These are phyloP conservation scores for Pleodorina starrii DNA, from an alignment of 139 green algal genomes.

Conservation along the genomic window DNA sequence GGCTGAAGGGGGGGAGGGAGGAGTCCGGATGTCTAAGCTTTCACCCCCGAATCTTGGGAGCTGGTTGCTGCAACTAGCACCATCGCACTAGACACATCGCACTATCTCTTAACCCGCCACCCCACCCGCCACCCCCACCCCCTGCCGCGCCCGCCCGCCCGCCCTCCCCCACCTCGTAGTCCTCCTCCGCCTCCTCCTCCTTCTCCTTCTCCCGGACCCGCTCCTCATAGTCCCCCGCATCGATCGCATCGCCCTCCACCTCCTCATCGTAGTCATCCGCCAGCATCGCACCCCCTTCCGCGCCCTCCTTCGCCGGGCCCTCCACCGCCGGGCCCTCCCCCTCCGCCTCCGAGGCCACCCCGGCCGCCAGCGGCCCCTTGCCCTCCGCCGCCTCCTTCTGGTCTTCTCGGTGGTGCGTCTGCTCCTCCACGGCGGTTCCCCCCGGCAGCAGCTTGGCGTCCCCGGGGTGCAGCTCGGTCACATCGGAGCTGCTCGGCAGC, in stretches of 20 bases:
- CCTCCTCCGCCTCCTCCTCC: background rate
- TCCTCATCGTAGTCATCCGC: constrained; percentile 23
- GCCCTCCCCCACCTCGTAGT: background rate
- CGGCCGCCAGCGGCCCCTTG: background rate
- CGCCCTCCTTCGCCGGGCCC: background rate
- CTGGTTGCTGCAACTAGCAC: no score
- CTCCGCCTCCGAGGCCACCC: constrained; percentile 4
- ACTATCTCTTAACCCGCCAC: no score
- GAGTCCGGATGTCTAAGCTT: no score
- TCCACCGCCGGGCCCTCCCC: background rate
- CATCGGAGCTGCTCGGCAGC: background rate
- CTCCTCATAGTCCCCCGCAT: constrained; percentile 31
- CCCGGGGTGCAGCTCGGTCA: background rate
- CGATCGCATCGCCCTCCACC: constrained; percentile 17
- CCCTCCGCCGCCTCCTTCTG: background rate
- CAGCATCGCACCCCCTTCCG: constrained; percentile 39
- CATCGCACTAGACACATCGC: no score
- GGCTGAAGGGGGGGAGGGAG: no score
- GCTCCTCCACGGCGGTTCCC: background rate
- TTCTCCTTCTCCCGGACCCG: constrained; percentile 10
- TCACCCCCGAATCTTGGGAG: no score
- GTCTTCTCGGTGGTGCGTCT: constrained; percentile 7
- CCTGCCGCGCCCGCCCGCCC: no score
- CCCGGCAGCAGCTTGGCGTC: background rate
- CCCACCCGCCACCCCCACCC: no score